These are phyloP conservation scores for Hyphopichia pseudoburtonii DNA, from an alignment of 1,139 yeast species.

Conservation along the genomic window DNA sequence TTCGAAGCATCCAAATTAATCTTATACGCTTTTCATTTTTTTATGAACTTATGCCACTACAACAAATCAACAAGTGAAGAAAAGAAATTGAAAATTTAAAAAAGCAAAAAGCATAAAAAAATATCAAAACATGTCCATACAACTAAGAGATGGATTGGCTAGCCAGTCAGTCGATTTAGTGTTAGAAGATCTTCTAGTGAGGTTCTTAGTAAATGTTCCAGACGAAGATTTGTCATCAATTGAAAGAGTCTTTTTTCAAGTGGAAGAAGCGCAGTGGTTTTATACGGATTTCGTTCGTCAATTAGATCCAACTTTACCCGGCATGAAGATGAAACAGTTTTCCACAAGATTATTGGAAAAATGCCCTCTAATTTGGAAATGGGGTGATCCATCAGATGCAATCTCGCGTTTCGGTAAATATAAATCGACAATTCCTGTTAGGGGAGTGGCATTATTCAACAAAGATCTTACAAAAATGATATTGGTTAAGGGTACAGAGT, in stretches of 20 bases:
- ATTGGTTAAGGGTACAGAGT: conserved; percentile 83
- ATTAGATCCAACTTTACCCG: conserved; percentile 74
- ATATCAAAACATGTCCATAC: conserved; percentile 51
- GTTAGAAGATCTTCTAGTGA: conserved; percentile 81
- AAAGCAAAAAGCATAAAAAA: no score
- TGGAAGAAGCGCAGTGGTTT: conserved; percentile 99
- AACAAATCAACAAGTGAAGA: no score
- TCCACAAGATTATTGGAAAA: conserved; percentile 68
- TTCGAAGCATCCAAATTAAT: no score
- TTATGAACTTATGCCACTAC: no score
- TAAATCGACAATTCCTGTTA: conserved; percentile 88
- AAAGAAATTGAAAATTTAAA: conserved; percentile 1
- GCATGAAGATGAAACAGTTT: conserved; percentile 77
- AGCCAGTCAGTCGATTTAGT: conserved; percentile 69
- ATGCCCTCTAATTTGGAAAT: conserved; percentile 85
- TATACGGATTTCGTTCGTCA: conserved; percentile 82
- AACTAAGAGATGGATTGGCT: conserved; percentile 54
- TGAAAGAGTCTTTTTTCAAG: conserved; percentile 87
- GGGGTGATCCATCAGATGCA: conserved; percentile 80
- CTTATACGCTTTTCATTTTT: no score
- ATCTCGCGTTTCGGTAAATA: conserved; percentile 76
- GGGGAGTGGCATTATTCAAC: conserved; percentile 92
- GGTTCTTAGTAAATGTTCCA: conserved; percentile 91
- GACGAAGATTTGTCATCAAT: conserved; percentile 83
- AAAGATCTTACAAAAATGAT: conserved; percentile 67